Evolutionary conservation across 73 alveolate species (phyloP).

Genomic region (Paramecium octaurelia): DNA sequence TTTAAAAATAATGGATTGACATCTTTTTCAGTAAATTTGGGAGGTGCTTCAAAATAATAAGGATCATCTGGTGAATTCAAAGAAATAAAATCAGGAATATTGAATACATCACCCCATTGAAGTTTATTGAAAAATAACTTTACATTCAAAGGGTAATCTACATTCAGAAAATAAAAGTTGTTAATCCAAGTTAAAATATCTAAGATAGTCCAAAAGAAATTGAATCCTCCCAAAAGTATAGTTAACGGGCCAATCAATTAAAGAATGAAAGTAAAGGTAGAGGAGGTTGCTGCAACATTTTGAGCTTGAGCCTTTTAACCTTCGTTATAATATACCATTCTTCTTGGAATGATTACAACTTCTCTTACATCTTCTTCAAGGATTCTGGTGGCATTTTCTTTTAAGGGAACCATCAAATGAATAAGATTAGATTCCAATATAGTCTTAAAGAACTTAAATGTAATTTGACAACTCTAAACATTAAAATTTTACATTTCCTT

Average conservation of each 20-base stretch:
- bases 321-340: not conserved
- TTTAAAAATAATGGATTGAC: not conserved
- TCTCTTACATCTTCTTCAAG: not conserved
- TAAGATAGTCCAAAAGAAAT: not conserved
- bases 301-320: not conserved
- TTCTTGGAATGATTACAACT: not conserved
- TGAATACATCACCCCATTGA: not conserved
- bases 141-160: not conserved
- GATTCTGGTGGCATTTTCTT: not conserved
- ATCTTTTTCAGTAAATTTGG: not conserved
- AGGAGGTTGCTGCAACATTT: not conserved
- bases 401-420: not conserved
- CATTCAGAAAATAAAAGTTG: not conserved
- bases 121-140: not conserved
- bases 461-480: not conserved
- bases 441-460: not conserved
- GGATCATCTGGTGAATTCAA: constrained; percentile 14
- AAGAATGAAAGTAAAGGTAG: not conserved
- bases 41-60: not conserved
- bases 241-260: not conserved
- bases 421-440: not conserved
- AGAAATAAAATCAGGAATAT: not conserved
- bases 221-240: not conserved
- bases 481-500: not conserved
- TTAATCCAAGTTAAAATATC: not conserved